Evolutionary conservation across 2,329 filamentous ascomycete genomes (phyloP).

Genomic region (Aspergillus candidus): DNA sequence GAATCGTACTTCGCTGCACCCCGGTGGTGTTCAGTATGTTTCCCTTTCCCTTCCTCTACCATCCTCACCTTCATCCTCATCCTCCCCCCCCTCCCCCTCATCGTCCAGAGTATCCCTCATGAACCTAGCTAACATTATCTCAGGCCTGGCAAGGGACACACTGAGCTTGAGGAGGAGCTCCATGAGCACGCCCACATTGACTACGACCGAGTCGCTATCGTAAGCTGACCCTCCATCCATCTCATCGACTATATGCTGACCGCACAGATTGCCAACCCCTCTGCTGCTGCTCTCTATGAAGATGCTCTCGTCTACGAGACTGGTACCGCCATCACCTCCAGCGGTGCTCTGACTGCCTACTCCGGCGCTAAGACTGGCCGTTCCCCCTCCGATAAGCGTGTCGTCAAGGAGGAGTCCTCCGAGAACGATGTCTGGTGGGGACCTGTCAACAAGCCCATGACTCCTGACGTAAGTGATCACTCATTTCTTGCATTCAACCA

Average conservation of each 20-base stretch:
- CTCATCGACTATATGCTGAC: constrained; percentile 6
- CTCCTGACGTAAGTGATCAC: constrained; percentile 69
- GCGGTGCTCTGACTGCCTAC: constrained; percentile 92
- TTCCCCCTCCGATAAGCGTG: constrained; percentile 93
- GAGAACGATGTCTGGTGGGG: constrained; percentile 98
- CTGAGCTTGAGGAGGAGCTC: constrained; percentile 94
- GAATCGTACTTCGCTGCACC: constrained; percentile 91
- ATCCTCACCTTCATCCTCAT: constrained; percentile 9
- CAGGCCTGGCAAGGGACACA: constrained; percentile 81
- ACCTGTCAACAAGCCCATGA: constrained; percentile 99
- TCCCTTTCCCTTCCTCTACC: constrained; percentile 4
- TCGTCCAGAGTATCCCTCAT: neutral
- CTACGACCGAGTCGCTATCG: constrained; percentile 96
- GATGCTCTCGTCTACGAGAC: constrained; percentile 98
- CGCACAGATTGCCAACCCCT: constrained; percentile 72
- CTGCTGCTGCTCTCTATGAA: constrained; percentile 93
- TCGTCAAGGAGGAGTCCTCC: constrained; percentile 85
- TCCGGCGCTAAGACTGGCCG: constrained; percentile 97
- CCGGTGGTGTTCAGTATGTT: constrained; percentile 80
- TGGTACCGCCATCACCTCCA: constrained; percentile 93
- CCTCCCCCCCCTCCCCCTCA: constrained; percentile 10
- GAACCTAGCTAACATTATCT: constrained; percentile 9
- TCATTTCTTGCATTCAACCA: constrained; percentile 6
- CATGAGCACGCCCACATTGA: constrained; percentile 98
- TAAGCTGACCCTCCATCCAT: constrained; percentile 43